Base-by-base conservation (phyloP, 1,284 basidiomycete genomes). In the Pseudozyma flocculosa region DNA sequence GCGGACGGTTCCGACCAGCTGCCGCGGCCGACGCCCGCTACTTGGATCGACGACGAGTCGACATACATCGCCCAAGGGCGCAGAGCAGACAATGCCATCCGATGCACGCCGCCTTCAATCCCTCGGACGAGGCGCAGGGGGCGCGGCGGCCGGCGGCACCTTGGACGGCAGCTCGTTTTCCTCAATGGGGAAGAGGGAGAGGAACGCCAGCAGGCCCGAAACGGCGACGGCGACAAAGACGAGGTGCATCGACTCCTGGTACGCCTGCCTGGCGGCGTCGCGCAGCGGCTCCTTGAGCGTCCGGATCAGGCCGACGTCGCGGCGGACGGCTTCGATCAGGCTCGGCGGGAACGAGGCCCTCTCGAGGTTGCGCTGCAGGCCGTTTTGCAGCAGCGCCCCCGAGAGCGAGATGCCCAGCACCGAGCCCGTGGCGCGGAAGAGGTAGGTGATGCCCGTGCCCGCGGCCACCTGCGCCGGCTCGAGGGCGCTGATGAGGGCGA, bases 371-470 rank as follows among this genome's bases (percentile, higher is more conserved):
- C 53, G 46, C 52, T 74, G 73, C 51, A 80, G 71, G 40, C 66
- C 57, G 62, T 78, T 77, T 56, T 80, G 79, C 30, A 80, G 68
- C 42, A 80, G 73, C 19, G 76, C 76, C 42, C 70, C 72, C 10
- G 78, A 74, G 19, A 79, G 68, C 23, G 79, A 79, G 49, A 80
- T 79, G 26, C 79, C 79, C 26, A 79, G 65, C 18, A 80, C 78
- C 21, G 73, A 76, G 36, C 79, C 79, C 14, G 74, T 78, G 5
- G 78, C 78, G 43, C 79, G 72, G 78, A 79, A 79, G 41, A 79
- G 72, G 57, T 79, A 79, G 14, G 76, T 76, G 41, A 74, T 73
- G 40, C 77, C 77, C 14, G 78, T 78, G 2, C 75, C 73, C 30
- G 78, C 75, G 2, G 76, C 76, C 78, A 78, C 74, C 43, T 73